phyloP scores from a whole-genome alignment of 1,139 yeast genomes.

The Saccharomyces pastorianus region DNA sequence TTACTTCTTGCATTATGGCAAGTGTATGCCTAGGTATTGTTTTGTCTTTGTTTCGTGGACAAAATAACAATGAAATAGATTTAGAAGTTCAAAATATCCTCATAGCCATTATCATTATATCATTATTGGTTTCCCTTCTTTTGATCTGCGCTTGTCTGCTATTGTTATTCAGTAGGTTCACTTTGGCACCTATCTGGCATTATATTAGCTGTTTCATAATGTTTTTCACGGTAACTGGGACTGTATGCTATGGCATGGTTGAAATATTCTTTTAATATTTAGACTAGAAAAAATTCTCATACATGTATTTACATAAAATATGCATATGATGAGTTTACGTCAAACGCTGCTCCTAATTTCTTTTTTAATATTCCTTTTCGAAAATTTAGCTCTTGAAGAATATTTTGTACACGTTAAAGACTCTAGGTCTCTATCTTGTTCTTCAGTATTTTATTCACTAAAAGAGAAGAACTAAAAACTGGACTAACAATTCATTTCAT shows the following conservation, averaged over 20 bases:
- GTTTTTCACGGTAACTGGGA: conserved; percentile 36
- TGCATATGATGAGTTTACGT: background rate
- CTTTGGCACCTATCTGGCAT: conserved; percentile 37
- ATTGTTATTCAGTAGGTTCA: conserved; percentile 35
- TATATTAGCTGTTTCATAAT: conserved; percentile 34
- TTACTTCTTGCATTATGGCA: conserved; percentile 39
- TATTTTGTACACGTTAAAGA: too few species aligned
- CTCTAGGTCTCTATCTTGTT: too few species aligned
- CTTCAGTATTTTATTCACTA: too few species aligned
- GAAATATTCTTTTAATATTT: conserved; percentile 20
- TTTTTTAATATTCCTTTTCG: too few species aligned
- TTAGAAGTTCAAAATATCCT: conserved; percentile 18
- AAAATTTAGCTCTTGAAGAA: too few species aligned
- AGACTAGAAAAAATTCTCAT: background rate
- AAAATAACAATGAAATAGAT: conserved; percentile 21
- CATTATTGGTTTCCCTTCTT: conserved; percentile 33
- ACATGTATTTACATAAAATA: background rate
- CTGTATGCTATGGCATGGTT: conserved; percentile 41
- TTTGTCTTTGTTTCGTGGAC: conserved; percentile 30
- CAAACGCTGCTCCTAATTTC: too few species aligned
- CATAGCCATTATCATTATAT: conserved; percentile 16
- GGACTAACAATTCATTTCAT: too few species aligned
- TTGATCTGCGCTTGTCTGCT: conserved; percentile 36
- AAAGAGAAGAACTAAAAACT: too few species aligned
- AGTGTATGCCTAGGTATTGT: conserved; percentile 43